A percentile compares a stretch with the other conserved stretches of the same genome.
phyloP scores from a whole-genome alignment of 108 stramenopile genomes.

The Cyclotella cryptica region DNA sequence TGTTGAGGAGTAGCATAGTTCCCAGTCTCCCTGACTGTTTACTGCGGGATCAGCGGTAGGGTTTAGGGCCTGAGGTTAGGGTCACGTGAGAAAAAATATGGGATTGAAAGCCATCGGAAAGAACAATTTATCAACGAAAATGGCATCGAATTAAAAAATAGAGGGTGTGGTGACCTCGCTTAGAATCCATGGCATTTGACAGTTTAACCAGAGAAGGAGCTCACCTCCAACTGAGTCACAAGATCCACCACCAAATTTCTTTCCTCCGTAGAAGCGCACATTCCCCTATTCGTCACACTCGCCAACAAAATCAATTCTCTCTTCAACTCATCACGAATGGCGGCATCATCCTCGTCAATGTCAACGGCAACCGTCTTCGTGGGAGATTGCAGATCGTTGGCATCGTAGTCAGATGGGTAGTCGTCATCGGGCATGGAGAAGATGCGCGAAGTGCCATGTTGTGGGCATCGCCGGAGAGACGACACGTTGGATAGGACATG shows the following conservation, averaged over 20 bases:
- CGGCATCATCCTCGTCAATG: constrained; percentile 73
- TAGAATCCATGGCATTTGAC: no score
- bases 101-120: no score
- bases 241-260: constrained; percentile 75
- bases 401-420: constrained; percentile 56
- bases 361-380: constrained; percentile 66
- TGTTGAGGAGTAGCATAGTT: constrained; percentile 76
- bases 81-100: no score
- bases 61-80: constrained; percentile 82
- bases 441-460: constrained; percentile 1
- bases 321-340: constrained; percentile 80
- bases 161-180: no score
- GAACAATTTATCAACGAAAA: not conserved
- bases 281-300: constrained; percentile 82
- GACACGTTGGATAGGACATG: not conserved
- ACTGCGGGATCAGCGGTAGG: constrained; percentile 76
- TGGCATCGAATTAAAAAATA: no score
- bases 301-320: constrained; percentile 79
- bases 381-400: constrained; percentile 47
- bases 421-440: constrained; percentile 50
- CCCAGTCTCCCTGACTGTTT: constrained; percentile 85
- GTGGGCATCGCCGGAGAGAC: not conserved
- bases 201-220: no score
- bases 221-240: constrained; percentile 72
- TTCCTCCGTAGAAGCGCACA: constrained; percentile 73